These are phyloP conservation scores for Eragrostis nindensis DNA, from an alignment of 176 grass and related monocot species.

Conservation along the genomic window DNA sequence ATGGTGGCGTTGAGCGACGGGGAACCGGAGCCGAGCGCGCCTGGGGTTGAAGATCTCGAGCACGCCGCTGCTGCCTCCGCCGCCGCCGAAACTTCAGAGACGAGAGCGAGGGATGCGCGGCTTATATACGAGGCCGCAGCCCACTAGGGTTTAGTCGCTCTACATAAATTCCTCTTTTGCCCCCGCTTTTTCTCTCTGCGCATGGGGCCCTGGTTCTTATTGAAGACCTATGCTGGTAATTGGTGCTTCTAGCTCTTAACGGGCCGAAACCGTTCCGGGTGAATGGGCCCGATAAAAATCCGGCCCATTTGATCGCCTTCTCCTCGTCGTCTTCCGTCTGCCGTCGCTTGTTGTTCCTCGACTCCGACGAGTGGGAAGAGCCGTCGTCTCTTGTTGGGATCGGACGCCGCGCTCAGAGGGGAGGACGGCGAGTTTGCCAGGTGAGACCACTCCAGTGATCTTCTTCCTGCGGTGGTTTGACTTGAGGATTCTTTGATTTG, in stretches of 20 bases:
- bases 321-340: neutral
- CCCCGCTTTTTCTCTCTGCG: neutral
- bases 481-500: neutral
- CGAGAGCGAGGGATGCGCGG: neutral
- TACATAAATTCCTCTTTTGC: slow-evolving; percentile 17
- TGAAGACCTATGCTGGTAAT: neutral
- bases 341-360: neutral
- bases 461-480: neutral
- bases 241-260: neutral
- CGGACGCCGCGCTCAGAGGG: slow-evolving; percentile 1
- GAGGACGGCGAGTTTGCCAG: neutral
- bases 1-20: slow-evolving; percentile 38
- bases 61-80: slow-evolving; percentile 15
- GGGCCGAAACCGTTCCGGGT: neutral
- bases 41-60: slow-evolving; percentile 8
- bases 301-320: neutral
- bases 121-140: slow-evolving; percentile 33
- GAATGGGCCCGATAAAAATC: neutral
- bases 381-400: slow-evolving; percentile 30
- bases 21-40: slow-evolving; percentile 3
- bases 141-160: slow-evolving; percentile 37
- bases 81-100: slow-evolving; percentile 33
- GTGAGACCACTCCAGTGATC: neutral
- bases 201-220: neutral
- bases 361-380: slow-evolving; percentile 12